Evolutionary conservation across 306 rosid species (phyloP), one percentile per base, ranked within the genome.

Genomic region (Abrus pulchellus): DNA sequence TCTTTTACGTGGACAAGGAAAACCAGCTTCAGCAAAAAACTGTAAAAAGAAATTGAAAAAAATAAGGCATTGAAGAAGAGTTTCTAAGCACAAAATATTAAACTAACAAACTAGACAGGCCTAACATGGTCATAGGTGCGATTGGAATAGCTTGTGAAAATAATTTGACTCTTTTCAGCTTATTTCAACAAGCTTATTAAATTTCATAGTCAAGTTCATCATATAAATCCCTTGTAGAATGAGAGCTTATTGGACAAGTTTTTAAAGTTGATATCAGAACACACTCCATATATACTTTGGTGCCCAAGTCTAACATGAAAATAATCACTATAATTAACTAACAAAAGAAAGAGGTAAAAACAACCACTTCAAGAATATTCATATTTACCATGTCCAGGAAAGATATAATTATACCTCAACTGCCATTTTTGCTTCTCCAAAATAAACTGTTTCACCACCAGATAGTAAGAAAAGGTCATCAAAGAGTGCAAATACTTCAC

Each of bases 401-500:
- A 36, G 43, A 9, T 65, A 12, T 2, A 68, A 41, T 57, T 61
- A 56, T 86, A 90, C 97, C 92, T 93, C 91, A 0, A 89, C 68
- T 5, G 97, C 97, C 44, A 57, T 80, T 87, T 90, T 93, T 6
- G 97, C 96, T 80, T 93, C 96, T 76, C 97, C 97, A 63, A 90
- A 93, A 68, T 88, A 93, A 53, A 93, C 97, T 2, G 97, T 88
- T 79, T 93, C 96, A 0, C 97, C 97, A 13, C 96, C 82, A 66
- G 97, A 93, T 0, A 93, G 83, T 48, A 93, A 84, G 92, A 80
- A 93, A 33, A 93, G 97, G 69, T 93, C 94, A 86, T 93, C 97
- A 85, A 93, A 93, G 77, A 93, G 97, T 2, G 97, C 90, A 85
- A 93, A 93, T 1, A 93, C 94, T 83, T 93, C 97, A 61, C 97